Base-by-base conservation (phyloP, 2,329 filamentous ascomycete genomes). In the Aspergillus ochraceus region DNA sequence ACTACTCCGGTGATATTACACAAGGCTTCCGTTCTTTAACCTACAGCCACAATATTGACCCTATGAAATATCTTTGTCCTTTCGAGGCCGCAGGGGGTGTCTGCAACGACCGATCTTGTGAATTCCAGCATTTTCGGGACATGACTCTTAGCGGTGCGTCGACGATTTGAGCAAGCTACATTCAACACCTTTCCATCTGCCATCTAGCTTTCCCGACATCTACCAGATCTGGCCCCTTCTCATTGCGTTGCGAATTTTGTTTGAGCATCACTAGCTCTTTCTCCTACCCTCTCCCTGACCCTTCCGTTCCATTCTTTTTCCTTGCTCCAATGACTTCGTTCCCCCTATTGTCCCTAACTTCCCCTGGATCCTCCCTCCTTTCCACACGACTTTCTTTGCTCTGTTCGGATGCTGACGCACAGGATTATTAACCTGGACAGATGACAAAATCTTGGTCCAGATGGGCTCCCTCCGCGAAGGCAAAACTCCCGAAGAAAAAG, bases 1-100 rank as follows among this genome's bases (percentile, higher is more conserved):
- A 85, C 54, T 98, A 88, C 77, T 80, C 82, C 65, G 76, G 89
- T 53, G 80, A 86, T 58, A 87, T 97, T 59, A 74, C 86, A 58
- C 89, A 88, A 63, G 94, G 94, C 49, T 89, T 92, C 71, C 88
- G 90, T 72, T 98, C 95, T 64, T 83, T 96, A 80, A 98, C 93
- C 49, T 98, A 94, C 79, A 97, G 91, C 79, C 91, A 96, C 77
- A 89, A 88, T 67, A 96, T 99, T 76, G 88, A 97, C 73, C 83
- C 88, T 24, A 82, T 86, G 61, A 88, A 85, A 67, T 84, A 86
- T 62, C 72, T 98, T 52, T 99, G 95, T 76, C 88, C 87, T 42
- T 89, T 86, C 69, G 91, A 96, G 75, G 79, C 90, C 63, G 81
- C 83, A 52, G 88, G 87, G 55, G 86, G 87, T 61, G 80, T 82